Evolutionary conservation across 176 grass and related monocot species (phyloP).

Genomic region (Ensete glaucum): DNA sequence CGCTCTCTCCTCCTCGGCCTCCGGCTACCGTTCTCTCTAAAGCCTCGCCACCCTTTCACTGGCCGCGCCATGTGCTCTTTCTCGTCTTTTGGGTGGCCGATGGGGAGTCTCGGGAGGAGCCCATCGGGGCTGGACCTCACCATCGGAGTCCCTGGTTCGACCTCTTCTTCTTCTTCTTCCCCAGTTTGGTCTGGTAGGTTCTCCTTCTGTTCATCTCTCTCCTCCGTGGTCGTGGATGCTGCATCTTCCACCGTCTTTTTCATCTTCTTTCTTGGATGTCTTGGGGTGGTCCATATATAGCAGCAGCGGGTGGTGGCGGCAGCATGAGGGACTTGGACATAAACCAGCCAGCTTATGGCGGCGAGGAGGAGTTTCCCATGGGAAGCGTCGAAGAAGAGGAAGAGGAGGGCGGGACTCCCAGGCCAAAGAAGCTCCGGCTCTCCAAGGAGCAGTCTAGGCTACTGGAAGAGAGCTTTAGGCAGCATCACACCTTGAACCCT

Average conservation of each 20-base stretch:
- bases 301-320: conserved; percentile 37
- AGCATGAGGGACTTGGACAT: conserved; percentile 84
- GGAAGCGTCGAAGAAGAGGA: conserved; percentile 64
- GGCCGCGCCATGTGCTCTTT: not conserved
- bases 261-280: not conserved
- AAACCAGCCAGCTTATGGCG: conserved; percentile 75
- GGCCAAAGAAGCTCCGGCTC: conserved; percentile 6
- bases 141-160: conserved; percentile 81
- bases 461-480: conserved; percentile 12
- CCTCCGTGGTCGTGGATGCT: no score
- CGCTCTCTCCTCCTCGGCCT: not conserved
- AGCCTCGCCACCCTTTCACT: conserved; percentile 1
- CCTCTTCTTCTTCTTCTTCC: conserved; percentile 46
- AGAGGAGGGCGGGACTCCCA: conserved; percentile 11
- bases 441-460: conserved; percentile 17
- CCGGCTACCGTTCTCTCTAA: not conserved
- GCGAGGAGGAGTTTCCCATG: conserved; percentile 81
- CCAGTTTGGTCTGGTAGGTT: conserved; percentile 20
- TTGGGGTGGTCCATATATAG: conserved; percentile 13
- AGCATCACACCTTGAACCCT: conserved; percentile 14
- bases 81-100: not conserved
- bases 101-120: conserved; percentile 44
- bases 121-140: conserved; percentile 84
- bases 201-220: not conserved
- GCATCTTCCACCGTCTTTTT: no score